Base-by-base conservation (phyloP, 169 alveolate genomes). In the Plasmodium knowlesi region DNA sequence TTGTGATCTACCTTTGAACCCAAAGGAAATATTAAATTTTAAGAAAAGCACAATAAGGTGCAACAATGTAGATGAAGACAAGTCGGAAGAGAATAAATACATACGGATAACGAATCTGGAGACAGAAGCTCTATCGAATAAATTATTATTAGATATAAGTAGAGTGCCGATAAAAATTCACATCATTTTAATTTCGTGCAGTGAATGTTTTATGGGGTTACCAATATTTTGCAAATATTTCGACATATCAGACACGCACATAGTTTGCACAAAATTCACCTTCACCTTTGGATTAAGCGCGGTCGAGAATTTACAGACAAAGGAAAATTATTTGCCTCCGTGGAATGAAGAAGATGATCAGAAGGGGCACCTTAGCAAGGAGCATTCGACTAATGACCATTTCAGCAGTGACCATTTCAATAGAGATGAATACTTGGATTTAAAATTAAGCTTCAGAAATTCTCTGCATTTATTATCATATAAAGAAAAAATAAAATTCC, bases 211-310 rank as follows among this genome's bases (percentile, higher is more conserved):
- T 16, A 81, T 89, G 79, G 94, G 94, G 28, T 89, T 89, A 79
- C 94, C 94, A 54, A 89, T 89, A 37, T 89, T 89, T 25, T 89
- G 88, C 54, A 79, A 67, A 79, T 89, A 89, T 89, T 89, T 89
- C 72, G 94, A 89, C 73, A 22, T 89, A 19, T 41, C 57, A n/a
- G 90, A 89, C 28, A 79, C 94, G n/a, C 91, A 89, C 2, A 80
- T 89, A 41, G 73, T 89, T 16, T 79, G 91, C 37, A 89, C 94
- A 12, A 89, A 89, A 19, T 82, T 72, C 2, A 80, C 83, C 1
- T 89, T 32, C 82, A 80, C 89, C 30, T 89, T 89, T 80, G 67
- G 91, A 9, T 25, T 89, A 79, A 32, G 90, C 82, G 91, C 90
- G 10, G 90, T 89, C 1, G 83, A 89, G 28, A 79, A 81, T 79